phyloP scores from a whole-genome alignment of 2,329 filamentous ascomycete genomes.

The Diaporthe caulivora region DNA sequence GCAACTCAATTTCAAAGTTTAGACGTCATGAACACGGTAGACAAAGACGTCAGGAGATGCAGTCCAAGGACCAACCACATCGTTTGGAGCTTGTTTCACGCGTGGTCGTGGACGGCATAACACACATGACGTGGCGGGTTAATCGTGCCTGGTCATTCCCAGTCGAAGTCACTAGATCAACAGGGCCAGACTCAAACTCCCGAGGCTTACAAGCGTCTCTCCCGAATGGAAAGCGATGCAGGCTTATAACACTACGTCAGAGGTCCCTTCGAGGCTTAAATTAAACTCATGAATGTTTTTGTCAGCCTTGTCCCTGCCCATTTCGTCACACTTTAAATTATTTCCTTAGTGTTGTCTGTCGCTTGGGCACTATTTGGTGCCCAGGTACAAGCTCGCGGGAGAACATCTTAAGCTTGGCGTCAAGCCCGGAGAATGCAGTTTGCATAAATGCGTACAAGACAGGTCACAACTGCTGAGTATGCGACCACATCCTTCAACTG shows the following conservation, averaged over 20 bases:
- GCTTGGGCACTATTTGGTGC: not conserved
- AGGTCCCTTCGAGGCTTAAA: not conserved
- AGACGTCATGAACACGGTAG: not conserved
- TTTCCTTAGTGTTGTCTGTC: not conserved
- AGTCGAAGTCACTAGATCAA: constrained; percentile 11
- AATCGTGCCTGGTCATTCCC: constrained; percentile 15
- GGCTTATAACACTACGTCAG: not conserved
- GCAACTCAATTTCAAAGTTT: not conserved
- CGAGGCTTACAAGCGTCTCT: constrained; percentile 13
- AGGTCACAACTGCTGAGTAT: too few relatives aligned
- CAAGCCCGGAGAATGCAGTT: not conserved
- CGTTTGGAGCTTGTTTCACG: constrained; percentile 9
- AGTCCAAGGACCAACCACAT: not conserved
- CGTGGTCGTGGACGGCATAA: constrained; percentile 24
- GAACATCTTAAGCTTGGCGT: not conserved
- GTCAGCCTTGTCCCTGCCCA: not conserved
- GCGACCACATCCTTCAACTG: fast-evolving
- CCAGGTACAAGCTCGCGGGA: too few relatives aligned
- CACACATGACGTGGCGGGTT: constrained; percentile 21
- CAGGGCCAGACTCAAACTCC: constrained; percentile 10
- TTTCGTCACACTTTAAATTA: not conserved
- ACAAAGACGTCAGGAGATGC: constrained; percentile 1
- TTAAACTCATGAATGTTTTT: not conserved
- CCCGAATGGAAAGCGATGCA: not conserved
- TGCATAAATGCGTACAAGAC: too few relatives aligned